Conservation (phyloP, 1,284 basidiomycete genomes). For the Sphagnurus paluster region DNA sequence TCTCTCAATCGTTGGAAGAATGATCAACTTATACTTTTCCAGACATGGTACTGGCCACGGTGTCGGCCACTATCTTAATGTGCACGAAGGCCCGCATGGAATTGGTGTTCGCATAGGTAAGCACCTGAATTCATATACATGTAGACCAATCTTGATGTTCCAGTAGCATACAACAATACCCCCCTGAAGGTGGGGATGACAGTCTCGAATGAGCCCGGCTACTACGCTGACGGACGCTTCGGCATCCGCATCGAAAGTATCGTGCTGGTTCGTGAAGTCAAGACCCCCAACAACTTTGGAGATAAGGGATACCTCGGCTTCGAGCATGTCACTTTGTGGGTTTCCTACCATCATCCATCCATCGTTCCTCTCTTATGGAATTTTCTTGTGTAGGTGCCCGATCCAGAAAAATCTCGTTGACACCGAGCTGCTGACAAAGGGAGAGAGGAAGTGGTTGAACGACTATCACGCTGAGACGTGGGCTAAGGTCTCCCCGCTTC, state of each 20-base stretch:
- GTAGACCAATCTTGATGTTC: background rate
- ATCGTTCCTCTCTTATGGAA: background rate
- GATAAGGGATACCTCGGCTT: constrained; percentile 81
- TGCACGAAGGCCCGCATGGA: constrained; percentile 90
- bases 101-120: constrained; percentile 78
- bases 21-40: background rate
- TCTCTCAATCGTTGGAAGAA: background rate
- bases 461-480: constrained; percentile 80
- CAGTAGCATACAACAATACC: constrained; percentile 62
- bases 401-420: constrained; percentile 89
- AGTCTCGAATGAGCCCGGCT: constrained; percentile 93
- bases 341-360: constrained; percentile 30
- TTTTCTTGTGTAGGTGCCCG: constrained; percentile 55
- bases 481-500: constrained; percentile 75
- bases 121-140: constrained; percentile 9
- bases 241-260: constrained; percentile 95
- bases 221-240: constrained; percentile 89
- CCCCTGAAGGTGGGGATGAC: constrained; percentile 85
- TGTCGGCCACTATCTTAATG: constrained; percentile 90
- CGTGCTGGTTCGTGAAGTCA: constrained; percentile 70
- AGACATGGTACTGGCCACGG: constrained; percentile 94
- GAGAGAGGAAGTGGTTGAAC: constrained; percentile 85
- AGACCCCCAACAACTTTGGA: constrained; percentile 86
- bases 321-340: constrained; percentile 81
- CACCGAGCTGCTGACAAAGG: constrained; percentile 54